Conservation (phyloP, 2,329 filamentous ascomycete species). For the Thermomyces lanuginosus region DNA sequence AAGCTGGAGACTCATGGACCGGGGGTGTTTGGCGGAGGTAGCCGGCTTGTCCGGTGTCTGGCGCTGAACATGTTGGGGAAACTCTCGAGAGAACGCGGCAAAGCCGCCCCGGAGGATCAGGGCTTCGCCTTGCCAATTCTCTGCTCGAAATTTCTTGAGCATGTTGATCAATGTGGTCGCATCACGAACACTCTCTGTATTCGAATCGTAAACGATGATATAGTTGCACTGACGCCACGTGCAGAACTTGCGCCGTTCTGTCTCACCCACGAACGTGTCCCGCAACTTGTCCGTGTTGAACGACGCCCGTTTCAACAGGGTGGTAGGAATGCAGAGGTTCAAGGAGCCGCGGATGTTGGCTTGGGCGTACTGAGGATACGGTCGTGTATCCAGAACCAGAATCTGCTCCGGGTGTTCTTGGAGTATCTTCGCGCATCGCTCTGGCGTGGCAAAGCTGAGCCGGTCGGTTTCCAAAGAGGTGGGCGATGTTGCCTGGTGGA, state of each 20-base stretch:
- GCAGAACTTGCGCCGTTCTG: conserved; percentile 56
- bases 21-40: conserved; percentile 28
- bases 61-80: conserved; percentile 34
- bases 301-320: conserved; percentile 72
- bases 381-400: conserved; percentile 70
- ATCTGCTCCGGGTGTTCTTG: conserved; percentile 36
- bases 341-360: conserved; percentile 65
- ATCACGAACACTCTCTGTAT: conserved; percentile 63
- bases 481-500: no score
- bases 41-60: conserved; percentile 11
- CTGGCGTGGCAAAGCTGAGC: conserved; percentile 37
- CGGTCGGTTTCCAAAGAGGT: conserved; percentile 29
- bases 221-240: conserved; percentile 57
- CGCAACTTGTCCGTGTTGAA: conserved; percentile 79
- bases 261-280: conserved; percentile 62
- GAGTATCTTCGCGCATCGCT: conserved; percentile 42
- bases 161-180: conserved; percentile 68
- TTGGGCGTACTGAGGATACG: conserved; percentile 63
- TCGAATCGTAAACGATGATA: conserved; percentile 76
- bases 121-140: conserved; percentile 60
- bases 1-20: conserved; percentile 36
- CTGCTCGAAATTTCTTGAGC: conserved; percentile 77
- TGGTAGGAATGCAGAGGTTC: conserved; percentile 90
- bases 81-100: conserved; percentile 50
- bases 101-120: conserved; percentile 75